Percentiles rank a stretch among this genome's conserved stretches.
Conservation (phyloP, 805 yeast genomes). For the Alloascoidea hylecoeti region DNA sequence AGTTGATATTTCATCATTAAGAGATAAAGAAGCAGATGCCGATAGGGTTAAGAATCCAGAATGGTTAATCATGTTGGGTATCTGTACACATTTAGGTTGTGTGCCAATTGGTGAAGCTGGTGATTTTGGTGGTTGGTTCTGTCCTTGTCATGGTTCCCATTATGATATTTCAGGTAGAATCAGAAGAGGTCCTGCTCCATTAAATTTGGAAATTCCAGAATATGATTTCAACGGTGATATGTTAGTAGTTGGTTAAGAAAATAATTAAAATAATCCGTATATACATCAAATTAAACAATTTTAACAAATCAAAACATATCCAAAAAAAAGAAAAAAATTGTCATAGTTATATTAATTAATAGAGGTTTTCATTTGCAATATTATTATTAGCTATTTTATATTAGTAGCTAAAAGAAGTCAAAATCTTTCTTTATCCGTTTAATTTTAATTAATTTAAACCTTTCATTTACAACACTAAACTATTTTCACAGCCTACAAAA, state of each 20-base stretch:
- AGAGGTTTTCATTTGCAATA: too few species aligned
- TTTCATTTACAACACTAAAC: too few species aligned
- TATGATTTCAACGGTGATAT: constrained; percentile 80
- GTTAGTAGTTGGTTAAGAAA: constrained; percentile 69
- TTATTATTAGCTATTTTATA: too few species aligned
- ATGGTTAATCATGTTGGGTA: constrained; percentile 98
- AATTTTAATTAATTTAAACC: too few species aligned
- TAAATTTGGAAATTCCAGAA: constrained; percentile 91
- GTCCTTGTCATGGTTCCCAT: constrained; percentile 99
- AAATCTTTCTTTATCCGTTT: too few species aligned
- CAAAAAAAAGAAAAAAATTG: background rate
- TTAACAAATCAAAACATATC: background rate
- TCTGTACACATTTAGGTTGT: constrained; percentile 99
- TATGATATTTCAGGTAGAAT: constrained; percentile 99
- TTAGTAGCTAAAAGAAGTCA: too few species aligned
- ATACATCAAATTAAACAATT: too few species aligned
- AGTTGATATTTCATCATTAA: constrained; percentile 61
- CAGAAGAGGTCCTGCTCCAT: constrained; percentile 99
- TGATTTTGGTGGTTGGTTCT: constrained; percentile 99
- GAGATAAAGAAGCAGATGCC: constrained; percentile 90
- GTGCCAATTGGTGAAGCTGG: constrained; percentile 99
- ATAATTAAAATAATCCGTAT: too few species aligned
- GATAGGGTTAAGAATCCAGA: constrained; percentile 95
- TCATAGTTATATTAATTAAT: too few species aligned
- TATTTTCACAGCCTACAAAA: too few species aligned